phyloP scores from a whole-genome alignment of 306 rosid species.

The Prunus campanulata region DNA sequence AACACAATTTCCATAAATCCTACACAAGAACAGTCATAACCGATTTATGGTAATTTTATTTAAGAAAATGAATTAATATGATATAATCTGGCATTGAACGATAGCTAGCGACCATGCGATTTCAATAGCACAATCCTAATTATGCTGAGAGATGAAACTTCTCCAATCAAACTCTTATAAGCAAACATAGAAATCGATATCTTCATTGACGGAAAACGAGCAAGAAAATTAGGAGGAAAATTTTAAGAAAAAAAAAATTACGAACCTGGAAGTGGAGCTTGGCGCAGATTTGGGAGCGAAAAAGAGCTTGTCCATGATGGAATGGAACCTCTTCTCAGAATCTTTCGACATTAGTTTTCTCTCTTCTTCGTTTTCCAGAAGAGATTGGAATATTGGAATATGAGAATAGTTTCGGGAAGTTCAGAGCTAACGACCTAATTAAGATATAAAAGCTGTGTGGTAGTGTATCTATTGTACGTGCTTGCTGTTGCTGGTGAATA shows the following conservation, averaged over 20 bases:
- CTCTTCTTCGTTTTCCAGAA: not conserved
- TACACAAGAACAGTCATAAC: not conserved
- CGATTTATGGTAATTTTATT: not conserved
- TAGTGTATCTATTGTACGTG: not conserved
- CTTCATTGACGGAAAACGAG: not conserved
- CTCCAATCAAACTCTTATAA: not conserved
- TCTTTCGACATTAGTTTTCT: constrained; percentile 53
- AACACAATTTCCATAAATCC: not conserved
- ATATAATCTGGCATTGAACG: not conserved
- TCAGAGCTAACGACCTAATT: not conserved
- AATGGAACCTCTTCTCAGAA: constrained; percentile 74
- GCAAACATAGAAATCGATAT: not conserved
- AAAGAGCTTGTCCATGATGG: constrained; percentile 84
- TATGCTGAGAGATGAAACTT: not conserved
- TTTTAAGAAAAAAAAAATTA: not conserved
- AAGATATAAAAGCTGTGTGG: not conserved
- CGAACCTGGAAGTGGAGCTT: constrained; percentile 54
- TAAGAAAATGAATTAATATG: not conserved
- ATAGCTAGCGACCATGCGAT: not conserved
- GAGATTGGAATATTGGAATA: too few relatives aligned
- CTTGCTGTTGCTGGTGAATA: too few relatives aligned
- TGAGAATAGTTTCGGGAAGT: not conserved
- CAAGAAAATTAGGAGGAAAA: not conserved
- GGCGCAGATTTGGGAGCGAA: constrained; percentile 54
- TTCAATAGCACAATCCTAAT: not conserved